Conservation (phyloP, 768 basidiomycete genomes). For the Holtermanniella nyarrowii region DNA sequence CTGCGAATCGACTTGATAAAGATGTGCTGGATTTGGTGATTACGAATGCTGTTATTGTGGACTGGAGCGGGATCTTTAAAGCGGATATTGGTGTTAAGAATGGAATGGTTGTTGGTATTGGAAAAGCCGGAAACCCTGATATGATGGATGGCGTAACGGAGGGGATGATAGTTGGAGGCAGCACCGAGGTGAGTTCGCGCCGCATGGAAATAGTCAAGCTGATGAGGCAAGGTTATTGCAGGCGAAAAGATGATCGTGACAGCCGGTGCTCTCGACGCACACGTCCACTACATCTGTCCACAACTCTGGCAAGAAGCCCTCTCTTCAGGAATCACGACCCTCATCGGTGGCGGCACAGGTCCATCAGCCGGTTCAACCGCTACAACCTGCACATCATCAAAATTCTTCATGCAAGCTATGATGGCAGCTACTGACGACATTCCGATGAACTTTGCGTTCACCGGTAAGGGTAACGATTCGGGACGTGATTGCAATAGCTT, state of each 20-base stretch:
- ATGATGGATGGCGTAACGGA: constrained; percentile 70
- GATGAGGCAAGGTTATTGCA: constrained; percentile 55
- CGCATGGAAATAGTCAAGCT: not conserved
- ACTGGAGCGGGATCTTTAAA: constrained; percentile 94
- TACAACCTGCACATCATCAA: constrained; percentile 86
- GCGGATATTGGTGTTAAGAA: constrained; percentile 88
- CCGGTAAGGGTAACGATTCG: constrained; percentile 92
- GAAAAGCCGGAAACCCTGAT: constrained; percentile 97
- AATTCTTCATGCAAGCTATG: constrained; percentile 84
- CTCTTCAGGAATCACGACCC: constrained; percentile 66
- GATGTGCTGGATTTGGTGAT: constrained; percentile 83
- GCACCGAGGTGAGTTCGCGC: constrained; percentile 53
- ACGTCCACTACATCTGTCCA: constrained; percentile 91
- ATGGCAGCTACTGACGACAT: constrained; percentile 79
- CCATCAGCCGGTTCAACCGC: constrained; percentile 81
- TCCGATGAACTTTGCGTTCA: constrained; percentile 87
- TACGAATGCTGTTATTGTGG: constrained; percentile 86
- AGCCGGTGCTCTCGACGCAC: constrained; percentile 82
- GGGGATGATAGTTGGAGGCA: constrained; percentile 69
- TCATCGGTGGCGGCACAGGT: constrained; percentile 94
- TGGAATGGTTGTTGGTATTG: constrained; percentile 73
- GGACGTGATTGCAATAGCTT: constrained; percentile 52
- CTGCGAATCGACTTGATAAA: constrained; percentile 55
- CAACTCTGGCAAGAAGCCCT: constrained; percentile 68
- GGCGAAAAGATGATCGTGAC: constrained; percentile 91